A percentile compares a stretch with the other conserved stretches of the same genome.
phyloP scores from a whole-genome alignment of 139 green algal species.

The Tetraselmis striata region DNA sequence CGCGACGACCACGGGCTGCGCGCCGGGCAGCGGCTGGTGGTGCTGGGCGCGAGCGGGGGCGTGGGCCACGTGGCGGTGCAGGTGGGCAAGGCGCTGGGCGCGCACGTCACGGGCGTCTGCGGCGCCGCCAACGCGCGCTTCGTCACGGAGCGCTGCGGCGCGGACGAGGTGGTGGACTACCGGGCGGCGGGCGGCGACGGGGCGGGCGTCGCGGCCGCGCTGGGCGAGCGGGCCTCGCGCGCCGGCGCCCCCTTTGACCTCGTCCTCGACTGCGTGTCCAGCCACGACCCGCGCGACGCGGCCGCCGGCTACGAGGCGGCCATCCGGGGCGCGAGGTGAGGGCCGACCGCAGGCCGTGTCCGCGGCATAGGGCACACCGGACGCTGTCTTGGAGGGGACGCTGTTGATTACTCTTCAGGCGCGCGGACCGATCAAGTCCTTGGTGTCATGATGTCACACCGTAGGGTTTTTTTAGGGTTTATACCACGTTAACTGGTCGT shows the following conservation, averaged over 20 bases:
- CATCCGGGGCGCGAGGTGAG: not conserved
- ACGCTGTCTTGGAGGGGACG: too few relatives aligned
- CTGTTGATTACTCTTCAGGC: too few relatives aligned
- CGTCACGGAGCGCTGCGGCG: constrained; percentile 5
- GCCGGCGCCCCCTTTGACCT: constrained; percentile 9
- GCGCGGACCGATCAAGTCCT: too few relatives aligned
- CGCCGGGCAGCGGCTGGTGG: constrained; percentile 1
- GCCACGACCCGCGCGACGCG: constrained; percentile 7
- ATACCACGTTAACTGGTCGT: too few relatives aligned
- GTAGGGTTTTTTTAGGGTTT: too few relatives aligned
- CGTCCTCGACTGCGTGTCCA: constrained; percentile 18
- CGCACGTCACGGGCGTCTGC: constrained; percentile 10
- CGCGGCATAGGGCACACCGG: too few relatives aligned
- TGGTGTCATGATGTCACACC: too few relatives aligned
- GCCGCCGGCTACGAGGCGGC: constrained; percentile 2
- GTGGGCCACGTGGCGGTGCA: constrained; percentile 12
- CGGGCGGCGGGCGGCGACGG: not conserved
- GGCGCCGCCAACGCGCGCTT: constrained; percentile 1
- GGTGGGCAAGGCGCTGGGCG: constrained; percentile 3
- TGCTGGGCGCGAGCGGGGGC: constrained; percentile 16
- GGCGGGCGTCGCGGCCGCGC: not conserved
- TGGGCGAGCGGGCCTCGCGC: not conserved
- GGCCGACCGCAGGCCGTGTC: too few relatives aligned
- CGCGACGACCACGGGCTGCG: not conserved
- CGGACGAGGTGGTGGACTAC: constrained; percentile 10